Evolutionary conservation across 331 rosid species (phyloP).

Genomic region (Stylosanthes scabra): DNA sequence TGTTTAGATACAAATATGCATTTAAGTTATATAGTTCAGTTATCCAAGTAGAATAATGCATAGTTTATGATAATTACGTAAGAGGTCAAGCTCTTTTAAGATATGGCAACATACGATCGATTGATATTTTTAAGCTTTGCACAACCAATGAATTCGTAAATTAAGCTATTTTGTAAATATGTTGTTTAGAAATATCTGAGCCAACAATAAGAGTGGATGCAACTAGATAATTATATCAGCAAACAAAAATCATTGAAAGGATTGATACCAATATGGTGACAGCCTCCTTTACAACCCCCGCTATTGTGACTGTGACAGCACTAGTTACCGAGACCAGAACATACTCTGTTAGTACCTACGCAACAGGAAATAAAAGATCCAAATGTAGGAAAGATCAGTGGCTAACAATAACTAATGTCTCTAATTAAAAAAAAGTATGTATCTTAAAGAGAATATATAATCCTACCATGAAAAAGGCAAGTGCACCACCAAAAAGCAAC

Average conservation of each 20-base stretch:
- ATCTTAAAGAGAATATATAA: conserved; percentile 21
- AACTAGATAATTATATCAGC: conserved; percentile 13
- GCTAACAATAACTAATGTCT: conserved; percentile 22
- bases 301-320: conserved; percentile 95
- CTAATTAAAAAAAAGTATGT: conserved; percentile 2
- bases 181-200: conserved; percentile 14
- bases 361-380: conserved; percentile 40
- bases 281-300: conserved; percentile 98
- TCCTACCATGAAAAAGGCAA: conserved; percentile 95
- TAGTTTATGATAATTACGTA: neutral
- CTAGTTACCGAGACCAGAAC: conserved; percentile 92
- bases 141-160: neutral
- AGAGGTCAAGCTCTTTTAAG: neutral
- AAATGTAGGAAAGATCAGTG: conserved; percentile 28
- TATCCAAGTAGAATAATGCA: neutral
- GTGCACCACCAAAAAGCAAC: conserved; percentile 93
- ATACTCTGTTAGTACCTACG: conserved; percentile 88
- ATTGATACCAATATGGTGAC: conserved; percentile 92
- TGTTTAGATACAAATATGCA: conserved; percentile 2
- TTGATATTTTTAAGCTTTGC: neutral
- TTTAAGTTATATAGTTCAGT: neutral
- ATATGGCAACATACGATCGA: neutral
- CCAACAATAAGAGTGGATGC: conserved; percentile 16
- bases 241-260: conserved; percentile 31
- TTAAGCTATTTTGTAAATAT: neutral